phyloP scores from a whole-genome alignment of 495 filamentous ascomycete genomes.

The Recurvomyces mirabilis region DNA sequence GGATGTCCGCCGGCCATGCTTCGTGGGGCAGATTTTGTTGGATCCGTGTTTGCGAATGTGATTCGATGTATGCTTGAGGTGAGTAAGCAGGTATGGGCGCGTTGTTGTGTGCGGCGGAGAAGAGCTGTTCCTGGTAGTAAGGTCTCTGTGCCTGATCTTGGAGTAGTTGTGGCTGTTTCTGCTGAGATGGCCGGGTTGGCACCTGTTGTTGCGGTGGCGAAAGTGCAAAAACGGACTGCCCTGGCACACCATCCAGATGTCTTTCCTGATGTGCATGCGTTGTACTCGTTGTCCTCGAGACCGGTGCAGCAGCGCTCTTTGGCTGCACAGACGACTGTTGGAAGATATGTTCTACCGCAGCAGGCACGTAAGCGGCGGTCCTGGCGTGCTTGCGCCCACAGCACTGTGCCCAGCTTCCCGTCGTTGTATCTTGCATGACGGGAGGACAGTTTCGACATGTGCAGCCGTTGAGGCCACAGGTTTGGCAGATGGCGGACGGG shows the following conservation, averaged over 20 bases:
- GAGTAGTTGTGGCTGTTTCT: too few species aligned
- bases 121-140: constrained; percentile 5
- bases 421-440: constrained; percentile 13
- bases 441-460: constrained; percentile 20
- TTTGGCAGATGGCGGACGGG: constrained; percentile 20
- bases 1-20: too few species aligned
- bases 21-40: too few species aligned
- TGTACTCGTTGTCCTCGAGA: not conserved
- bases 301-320: too few species aligned
- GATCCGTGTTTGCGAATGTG: too few species aligned
- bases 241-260: not conserved
- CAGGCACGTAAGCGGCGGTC: constrained; percentile 2
- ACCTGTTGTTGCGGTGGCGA: too few species aligned
- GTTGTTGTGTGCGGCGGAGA: too few species aligned
- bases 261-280: not conserved
- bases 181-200: too few species aligned
- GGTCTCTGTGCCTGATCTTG: too few species aligned
- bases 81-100: not conserved
- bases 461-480: constrained; percentile 20
- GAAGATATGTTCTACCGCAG: not conserved
- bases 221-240: not conserved
- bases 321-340: not conserved
- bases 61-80: not conserved
- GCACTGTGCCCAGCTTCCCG: constrained; percentile 20
- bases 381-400: constrained; percentile 17